Percentiles rank a stretch among this genome's conserved stretches.
These are phyloP conservation scores for Globisporangium acanthophoron DNA, from an alignment of 352 stramenopile genomes.

Conservation along the genomic window DNA sequence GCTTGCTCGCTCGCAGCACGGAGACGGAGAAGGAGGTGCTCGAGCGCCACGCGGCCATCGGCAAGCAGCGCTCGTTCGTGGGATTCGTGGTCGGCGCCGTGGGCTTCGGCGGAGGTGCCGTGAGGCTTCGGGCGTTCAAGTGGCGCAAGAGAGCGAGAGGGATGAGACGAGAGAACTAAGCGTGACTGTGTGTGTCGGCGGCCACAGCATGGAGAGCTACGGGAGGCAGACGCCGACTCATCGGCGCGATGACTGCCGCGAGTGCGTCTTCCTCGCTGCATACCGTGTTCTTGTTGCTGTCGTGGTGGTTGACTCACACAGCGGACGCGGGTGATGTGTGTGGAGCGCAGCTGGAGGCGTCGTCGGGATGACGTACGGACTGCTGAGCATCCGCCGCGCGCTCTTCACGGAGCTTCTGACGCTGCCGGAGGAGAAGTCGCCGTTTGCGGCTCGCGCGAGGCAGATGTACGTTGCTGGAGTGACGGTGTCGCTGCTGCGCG, in stretches of 20 bases:
- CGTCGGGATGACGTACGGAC: slow-evolving; percentile 25
- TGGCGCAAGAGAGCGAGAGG: not conserved
- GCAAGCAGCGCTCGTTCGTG: slow-evolving; percentile 36
- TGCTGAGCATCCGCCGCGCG: slow-evolving; percentile 27
- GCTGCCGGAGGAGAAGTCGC: slow-evolving; percentile 30
- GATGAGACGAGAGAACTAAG: no score
- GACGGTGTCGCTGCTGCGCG: not conserved
- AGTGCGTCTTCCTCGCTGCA: slow-evolving; percentile 19
- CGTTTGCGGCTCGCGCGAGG: slow-evolving; percentile 20
- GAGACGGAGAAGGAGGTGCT: slow-evolving; percentile 60
- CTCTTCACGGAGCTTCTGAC: slow-evolving; percentile 33
- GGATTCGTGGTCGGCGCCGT: slow-evolving; percentile 33
- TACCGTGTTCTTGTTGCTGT: not conserved
- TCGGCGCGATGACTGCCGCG: slow-evolving; percentile 30
- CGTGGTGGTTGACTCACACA: not conserved
- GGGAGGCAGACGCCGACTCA: slow-evolving; percentile 31
- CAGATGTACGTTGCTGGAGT: slow-evolving; percentile 17
- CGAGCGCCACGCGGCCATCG: slow-evolving; percentile 38
- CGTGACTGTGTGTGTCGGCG: slow-evolving; percentile 12
- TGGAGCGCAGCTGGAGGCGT: slow-evolving; percentile 19
- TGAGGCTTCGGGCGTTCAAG: not conserved
- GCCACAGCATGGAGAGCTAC: slow-evolving; percentile 33
- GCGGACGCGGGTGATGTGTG: not conserved
- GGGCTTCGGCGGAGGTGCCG: slow-evolving; percentile 19
- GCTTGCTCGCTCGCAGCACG: slow-evolving; percentile 27